Conservation (phyloP, 2,329 filamentous ascomycete species). For the Epichloe baconii region DNA sequence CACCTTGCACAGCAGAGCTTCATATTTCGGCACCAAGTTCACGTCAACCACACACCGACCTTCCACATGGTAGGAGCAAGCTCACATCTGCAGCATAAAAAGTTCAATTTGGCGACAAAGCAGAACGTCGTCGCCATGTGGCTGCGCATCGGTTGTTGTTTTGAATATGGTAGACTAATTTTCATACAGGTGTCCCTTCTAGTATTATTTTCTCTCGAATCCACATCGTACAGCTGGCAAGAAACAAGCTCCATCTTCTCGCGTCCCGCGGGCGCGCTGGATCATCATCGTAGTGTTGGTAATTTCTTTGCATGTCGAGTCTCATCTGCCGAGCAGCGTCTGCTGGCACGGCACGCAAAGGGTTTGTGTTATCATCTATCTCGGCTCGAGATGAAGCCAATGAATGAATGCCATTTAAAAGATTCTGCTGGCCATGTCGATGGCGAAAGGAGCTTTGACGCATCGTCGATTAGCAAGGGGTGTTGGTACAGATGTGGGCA, state of each 20-base stretch:
- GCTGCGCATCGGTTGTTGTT: neutral
- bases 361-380: neutral
- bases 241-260: neutral
- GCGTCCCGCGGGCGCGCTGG: neutral
- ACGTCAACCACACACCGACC: neutral
- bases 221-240: slow-evolving; percentile 7
- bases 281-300: neutral
- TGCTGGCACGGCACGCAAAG: neutral
- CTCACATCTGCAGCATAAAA: neutral
- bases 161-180: neutral
- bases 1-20: too few species aligned
- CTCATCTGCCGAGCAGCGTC: neutral
- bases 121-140: neutral
- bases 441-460: slow-evolving; percentile 40
- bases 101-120: neutral
- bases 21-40: too few species aligned
- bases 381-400: neutral
- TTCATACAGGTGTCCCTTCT: neutral
- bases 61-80: neutral
- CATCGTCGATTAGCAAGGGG: neutral
- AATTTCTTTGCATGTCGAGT: neutral
- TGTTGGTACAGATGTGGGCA: neutral
- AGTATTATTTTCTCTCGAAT: neutral
- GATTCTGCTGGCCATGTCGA: slow-evolving; percentile 37
- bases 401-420: slow-evolving; percentile 17